Base-by-base conservation (phyloP, 805 yeast genomes). In the Wickerhamiella bombiphila region DNA sequence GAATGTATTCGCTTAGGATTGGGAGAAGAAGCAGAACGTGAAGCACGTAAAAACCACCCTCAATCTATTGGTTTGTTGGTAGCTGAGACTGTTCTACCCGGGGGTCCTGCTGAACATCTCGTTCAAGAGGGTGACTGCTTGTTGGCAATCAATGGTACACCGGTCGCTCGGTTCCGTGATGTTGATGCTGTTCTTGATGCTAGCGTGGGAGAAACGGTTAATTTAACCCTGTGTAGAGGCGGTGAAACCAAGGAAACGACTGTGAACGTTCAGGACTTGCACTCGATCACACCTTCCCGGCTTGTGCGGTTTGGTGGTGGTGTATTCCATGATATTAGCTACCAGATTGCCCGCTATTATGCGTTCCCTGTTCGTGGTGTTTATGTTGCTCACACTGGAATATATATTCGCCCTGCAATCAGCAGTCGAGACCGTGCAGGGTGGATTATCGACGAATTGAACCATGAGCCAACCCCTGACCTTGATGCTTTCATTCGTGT, bases 1-100 rank as follows among this genome's bases (percentile, higher is more conserved):
- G 93, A 81, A 57, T 86, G 96, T 62, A 70, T 80, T 51, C 69
- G 96, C 50, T 65, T 86, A 40, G 96, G 96, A 0, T 65, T 86
- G 35, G 72, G 83, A 2, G 61, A 71, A 2, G 88, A 74, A 31
- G 76, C 79, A 7, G 95, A 85, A 53, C 66, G 70, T 25, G 57
- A 55, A 39, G 80, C 86, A 30, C 72, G 96, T 52, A 59, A 66
- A 29, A 52, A 58, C 34, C 80, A 78, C 53, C 94, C 94, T 4
- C 69, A 68, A 30, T 67, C 74, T 29, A 81, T 79, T 36, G 95
- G 95, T 16, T 60, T 85, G 44, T 63, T 85, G 18, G 93, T 85
- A 2, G 93, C 93, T 1, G 82, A 80, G 40, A 68, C 82, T 3
- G 72, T 83, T 1, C 59, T 85, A 31, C 93, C 93, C 2, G 73